Evolutionary conservation across 148 eudicot genomes (phyloP).

Genomic region (Hydrangea macrophylla): DNA sequence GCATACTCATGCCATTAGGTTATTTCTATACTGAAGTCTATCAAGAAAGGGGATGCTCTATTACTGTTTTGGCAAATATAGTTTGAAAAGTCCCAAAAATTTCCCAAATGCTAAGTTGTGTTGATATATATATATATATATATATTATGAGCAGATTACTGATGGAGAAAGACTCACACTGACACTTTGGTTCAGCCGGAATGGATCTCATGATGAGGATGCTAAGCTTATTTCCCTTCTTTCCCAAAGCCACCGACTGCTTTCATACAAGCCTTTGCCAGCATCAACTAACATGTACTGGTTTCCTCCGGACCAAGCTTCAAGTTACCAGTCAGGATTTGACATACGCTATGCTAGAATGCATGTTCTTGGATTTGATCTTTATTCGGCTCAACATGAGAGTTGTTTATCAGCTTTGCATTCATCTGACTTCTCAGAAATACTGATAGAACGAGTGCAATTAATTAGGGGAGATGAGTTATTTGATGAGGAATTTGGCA

Average conservation of each 20-base stretch:
- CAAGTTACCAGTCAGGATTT: constrained; percentile 57
- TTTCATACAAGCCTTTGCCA: constrained; percentile 46
- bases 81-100: no score
- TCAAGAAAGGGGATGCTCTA: no score
- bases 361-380: constrained; percentile 50
- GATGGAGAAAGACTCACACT: constrained; percentile 86
- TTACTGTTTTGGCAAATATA: no score
- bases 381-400: constrained; percentile 32
- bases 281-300: constrained; percentile 91
- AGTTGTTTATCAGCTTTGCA: constrained; percentile 18
- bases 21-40: no score
- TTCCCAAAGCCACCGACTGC: constrained; percentile 26
- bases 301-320: constrained; percentile 60
- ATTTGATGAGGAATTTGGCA: constrained; percentile 47
- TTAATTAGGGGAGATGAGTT: constrained; percentile 47
- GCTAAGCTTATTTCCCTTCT: constrained; percentile 64
- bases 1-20: no score
- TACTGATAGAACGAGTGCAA: constrained; percentile 44
- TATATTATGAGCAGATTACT: constrained; percentile 44
- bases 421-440: constrained; percentile 33
- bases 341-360: constrained; percentile 77
- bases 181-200: constrained; percentile 89
- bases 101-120: no score
- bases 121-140: no score
- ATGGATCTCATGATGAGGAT: constrained; percentile 80